Evolutionary conservation across 805 yeast species (phyloP), one percentile per base, ranked within the genome.

Genomic region (Dipodascus albidus): DNA sequence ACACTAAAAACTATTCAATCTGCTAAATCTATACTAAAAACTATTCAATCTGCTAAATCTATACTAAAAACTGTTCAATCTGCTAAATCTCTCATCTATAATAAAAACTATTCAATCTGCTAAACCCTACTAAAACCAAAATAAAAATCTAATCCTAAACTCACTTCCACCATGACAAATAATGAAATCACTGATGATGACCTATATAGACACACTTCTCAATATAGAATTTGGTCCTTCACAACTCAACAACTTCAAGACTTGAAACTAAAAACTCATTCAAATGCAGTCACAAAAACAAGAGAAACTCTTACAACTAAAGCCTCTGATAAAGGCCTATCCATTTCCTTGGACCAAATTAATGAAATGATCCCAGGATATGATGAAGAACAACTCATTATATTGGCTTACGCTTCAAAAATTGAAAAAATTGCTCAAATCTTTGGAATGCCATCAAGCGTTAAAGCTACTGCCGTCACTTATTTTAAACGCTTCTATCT

Each of bases 401-500:
- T 76, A 51, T 87, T 80, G 64, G 17, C 44, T 38, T 88, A 87
- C 65, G 79, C 88, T 19, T 80, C 82, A 59, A 85, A 81, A 63
- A 79, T 87, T 42, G 78, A 79, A 44, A 83, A 80, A 27, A 75
- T 89, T 27, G 84, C 95, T 2, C 76, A 80, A 54, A 80, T 79
- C 60, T 82, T 89, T 68, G 79, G 82, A 60, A 75, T 93, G 74
- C 96, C 96, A 1, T 81, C 96, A 0, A 96, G 89, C 62, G 95
- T 87, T 1, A 74, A 82, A 62, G 79, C 96, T 9, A 88, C 98
- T 0, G 95, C 98, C 0, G 77, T 89, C 3, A 75, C 87, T 4
- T 93, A 84, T 63, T 79, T 93, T 65, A 80, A 82, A 63, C 81
- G 83, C 64, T 93, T 93, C 66, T 93, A 83, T 66, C 72, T 93